Percentiles rank a stretch among this genome's conserved stretches.
These are phyloP conservation scores for Penicillium sp. DNA, from an alignment of 2,329 filamentous ascomycete genomes.

Conservation along the genomic window DNA sequence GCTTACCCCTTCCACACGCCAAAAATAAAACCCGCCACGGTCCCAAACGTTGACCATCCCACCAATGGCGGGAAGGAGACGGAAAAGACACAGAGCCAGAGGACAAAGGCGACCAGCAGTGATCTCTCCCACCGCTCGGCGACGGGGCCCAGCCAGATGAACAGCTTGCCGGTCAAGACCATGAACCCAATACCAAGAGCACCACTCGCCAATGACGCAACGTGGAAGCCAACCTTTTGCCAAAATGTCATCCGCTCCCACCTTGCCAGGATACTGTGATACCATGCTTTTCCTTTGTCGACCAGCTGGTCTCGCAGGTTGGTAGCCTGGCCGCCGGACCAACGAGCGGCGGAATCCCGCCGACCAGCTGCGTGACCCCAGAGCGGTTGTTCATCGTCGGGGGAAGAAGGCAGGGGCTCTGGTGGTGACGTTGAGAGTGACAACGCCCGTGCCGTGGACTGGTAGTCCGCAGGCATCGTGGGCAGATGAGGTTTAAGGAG, in stretches of 20 bases:
- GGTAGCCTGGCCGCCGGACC: conserved; percentile 32
- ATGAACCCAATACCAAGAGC: conserved; percentile 66
- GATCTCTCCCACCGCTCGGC: conserved; percentile 75
- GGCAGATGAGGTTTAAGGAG: conserved; percentile 5
- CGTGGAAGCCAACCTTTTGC: conserved; percentile 60
- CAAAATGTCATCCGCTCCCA: conserved; percentile 47
- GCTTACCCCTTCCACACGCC: conserved; percentile 67
- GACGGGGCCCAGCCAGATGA: conserved; percentile 68
- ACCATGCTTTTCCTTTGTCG: conserved; percentile 35
- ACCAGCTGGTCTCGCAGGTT: conserved; percentile 41
- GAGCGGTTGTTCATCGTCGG: conserved; percentile 45
- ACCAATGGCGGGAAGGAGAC: conserved; percentile 85
- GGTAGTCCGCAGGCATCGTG: conserved; percentile 50
- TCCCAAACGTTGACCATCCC: conserved; percentile 76
- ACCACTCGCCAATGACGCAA: conserved; percentile 51
- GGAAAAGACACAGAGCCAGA: conserved; percentile 71
- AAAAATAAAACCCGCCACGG: conserved; percentile 67
- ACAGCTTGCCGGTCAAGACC: conserved; percentile 75
- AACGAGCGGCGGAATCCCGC: conserved; percentile 38
- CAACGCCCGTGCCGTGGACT: conserved; percentile 53
- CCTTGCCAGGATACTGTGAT: conserved; percentile 32
- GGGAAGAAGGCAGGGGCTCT: conserved; percentile 46
- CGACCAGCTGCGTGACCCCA: conserved; percentile 52
- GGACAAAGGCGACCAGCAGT: conserved; percentile 67
- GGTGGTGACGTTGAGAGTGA: conserved; percentile 50